Evolutionary conservation across 495 filamentous ascomycete genomes (phyloP).

Genomic region (Xylaria sp.): DNA sequence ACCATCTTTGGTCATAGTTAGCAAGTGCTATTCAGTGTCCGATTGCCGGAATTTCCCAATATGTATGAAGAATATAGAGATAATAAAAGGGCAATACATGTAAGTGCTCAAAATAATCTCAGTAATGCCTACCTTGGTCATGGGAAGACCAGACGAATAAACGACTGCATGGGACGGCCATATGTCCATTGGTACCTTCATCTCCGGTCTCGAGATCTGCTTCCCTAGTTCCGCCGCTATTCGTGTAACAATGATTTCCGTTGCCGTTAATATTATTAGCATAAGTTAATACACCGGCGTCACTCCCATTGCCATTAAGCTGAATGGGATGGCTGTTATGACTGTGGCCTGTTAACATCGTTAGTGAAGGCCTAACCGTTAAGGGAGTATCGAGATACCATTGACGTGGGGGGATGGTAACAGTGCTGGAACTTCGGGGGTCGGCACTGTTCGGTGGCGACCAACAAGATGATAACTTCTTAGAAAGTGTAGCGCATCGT

Average conservation of each 20-base stretch:
- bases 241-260: background rate
- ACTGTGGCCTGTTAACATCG: background rate
- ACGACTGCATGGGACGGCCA: background rate
- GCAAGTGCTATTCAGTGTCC: background rate
- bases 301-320: background rate
- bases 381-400: background rate
- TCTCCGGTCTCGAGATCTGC: background rate
- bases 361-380: background rate
- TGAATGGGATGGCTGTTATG: background rate
- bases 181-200: background rate
- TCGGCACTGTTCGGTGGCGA: conserved; percentile 3
- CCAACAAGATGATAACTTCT: conserved; percentile 12
- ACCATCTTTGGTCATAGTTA: conserved; percentile 15
- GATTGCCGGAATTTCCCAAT: background rate
- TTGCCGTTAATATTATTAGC: background rate
- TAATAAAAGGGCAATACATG: background rate
- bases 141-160: conserved; percentile 24
- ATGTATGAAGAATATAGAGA: background rate
- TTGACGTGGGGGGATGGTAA: background rate
- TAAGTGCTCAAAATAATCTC: background rate
- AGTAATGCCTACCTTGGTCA: conserved; percentile 18
- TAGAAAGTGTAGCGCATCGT: conserved; percentile 39
- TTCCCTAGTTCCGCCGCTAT: background rate
- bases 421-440: background rate
- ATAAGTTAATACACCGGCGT: background rate